Evolutionary conservation across 495 filamentous ascomycete species (phyloP).

Genomic region (Aspergillus nidulans): DNA sequence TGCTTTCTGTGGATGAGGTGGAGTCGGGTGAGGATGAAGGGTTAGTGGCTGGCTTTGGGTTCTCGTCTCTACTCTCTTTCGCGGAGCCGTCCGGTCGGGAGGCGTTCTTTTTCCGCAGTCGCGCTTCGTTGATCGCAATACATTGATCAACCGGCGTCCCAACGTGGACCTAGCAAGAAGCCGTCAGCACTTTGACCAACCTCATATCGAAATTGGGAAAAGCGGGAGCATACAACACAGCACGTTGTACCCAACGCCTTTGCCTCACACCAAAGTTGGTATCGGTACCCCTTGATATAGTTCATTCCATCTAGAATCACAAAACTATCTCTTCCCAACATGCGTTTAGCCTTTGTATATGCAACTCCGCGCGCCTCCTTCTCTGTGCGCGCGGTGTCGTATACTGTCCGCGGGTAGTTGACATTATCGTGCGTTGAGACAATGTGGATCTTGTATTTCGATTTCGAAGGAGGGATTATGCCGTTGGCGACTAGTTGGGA

Average conservation of each 20-base stretch:
- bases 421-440: constrained; percentile 51
- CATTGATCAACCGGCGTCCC: constrained; percentile 71
- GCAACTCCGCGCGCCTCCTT: constrained; percentile 88
- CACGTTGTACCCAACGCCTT: constrained; percentile 79
- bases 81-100: neutral
- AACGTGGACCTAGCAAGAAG: constrained; percentile 58
- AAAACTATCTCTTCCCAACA: constrained; percentile 70
- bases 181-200: neutral
- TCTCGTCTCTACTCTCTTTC: neutral
- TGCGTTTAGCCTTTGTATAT: constrained; percentile 81
- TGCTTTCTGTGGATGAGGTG: neutral
- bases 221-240: constrained; percentile 60
- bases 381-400: constrained; percentile 63
- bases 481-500: constrained; percentile 51
- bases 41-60: constrained; percentile 1
- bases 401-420: constrained; percentile 43
- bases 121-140: constrained; percentile 41
- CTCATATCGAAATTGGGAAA: neutral
- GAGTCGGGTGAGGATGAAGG: constrained; percentile 2
- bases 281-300: constrained; percentile 97
- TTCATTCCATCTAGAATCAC: constrained; percentile 89
- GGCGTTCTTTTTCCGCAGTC: constrained; percentile 18
- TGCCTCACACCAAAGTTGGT: constrained; percentile 92
- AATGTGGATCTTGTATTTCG: constrained; percentile 49
- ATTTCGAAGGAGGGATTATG: constrained; percentile 44